These are phyloP conservation scores for Naganishia cerealis DNA, from an alignment of 1,284 basidiomycete species.

Conservation along the genomic window DNA sequence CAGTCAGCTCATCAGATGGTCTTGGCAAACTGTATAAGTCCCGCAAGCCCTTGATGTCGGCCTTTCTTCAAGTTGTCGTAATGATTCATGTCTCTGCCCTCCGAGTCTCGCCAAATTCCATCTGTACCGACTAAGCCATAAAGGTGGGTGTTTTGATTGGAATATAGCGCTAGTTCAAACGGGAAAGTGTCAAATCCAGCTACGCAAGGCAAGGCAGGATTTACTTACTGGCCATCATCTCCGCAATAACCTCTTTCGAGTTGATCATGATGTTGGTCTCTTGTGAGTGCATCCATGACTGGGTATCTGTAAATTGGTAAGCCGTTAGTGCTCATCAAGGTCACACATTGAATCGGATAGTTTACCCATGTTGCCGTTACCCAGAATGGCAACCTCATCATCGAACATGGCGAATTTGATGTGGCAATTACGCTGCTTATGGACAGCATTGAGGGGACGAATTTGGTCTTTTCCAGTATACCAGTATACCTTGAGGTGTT, in stretches of 20 bases:
- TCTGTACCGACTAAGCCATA: constrained; percentile 66
- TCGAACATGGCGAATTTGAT: constrained; percentile 75
- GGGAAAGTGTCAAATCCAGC: neutral
- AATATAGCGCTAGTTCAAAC: constrained; percentile 55
- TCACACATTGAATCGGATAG: neutral
- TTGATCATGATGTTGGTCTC: constrained; percentile 78
- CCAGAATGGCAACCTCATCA: constrained; percentile 67
- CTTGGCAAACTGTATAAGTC: constrained; percentile 47
- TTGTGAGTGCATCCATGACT: constrained; percentile 75
- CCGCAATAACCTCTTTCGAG: constrained; percentile 60
- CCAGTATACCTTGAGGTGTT: constrained; percentile 62
- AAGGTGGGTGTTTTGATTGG: constrained; percentile 70
- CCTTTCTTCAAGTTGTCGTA: constrained; percentile 49
- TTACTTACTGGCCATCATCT: constrained; percentile 61
- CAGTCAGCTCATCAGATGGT: constrained; percentile 36
- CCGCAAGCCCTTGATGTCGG: constrained; percentile 48
- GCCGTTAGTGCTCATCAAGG: neutral
- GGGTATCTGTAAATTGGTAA: constrained; percentile 57
- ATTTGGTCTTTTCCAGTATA: constrained; percentile 67
- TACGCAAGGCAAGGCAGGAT: neutral
- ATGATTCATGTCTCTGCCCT: constrained; percentile 56
- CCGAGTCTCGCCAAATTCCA: constrained; percentile 67
- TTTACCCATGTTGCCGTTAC: constrained; percentile 55
- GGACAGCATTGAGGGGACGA: constrained; percentile 68
- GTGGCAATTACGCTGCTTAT: constrained; percentile 75